Evolutionary conservation across 2,329 filamentous ascomycete species (phyloP).

Genomic region (Hysterium pulicare): DNA sequence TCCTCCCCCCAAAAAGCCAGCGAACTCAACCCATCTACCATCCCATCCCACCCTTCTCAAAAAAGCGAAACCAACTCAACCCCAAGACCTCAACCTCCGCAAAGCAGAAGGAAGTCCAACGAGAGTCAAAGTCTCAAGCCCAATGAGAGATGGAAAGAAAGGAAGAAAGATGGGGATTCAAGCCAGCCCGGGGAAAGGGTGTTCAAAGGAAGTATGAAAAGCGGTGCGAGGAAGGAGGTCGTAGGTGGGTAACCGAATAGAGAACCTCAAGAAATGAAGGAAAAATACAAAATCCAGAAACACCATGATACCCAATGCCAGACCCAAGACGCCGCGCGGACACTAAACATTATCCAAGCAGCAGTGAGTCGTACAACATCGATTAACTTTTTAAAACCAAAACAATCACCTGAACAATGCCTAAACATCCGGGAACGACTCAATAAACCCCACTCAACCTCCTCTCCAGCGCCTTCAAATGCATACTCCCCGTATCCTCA

Average conservation of each 20-base stretch:
- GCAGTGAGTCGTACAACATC: neutral
- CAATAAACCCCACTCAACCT: constrained; percentile 2
- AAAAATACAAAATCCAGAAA: neutral
- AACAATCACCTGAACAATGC: neutral
- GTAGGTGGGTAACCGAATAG: neutral
- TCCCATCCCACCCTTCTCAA: constrained; percentile 1
- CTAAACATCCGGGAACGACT: neutral
- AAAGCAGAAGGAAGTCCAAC: neutral
- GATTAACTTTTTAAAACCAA: neutral
- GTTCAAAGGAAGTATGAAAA: neutral
- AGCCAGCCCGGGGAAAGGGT: neutral
- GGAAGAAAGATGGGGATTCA: neutral
- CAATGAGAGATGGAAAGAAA: constrained; percentile 2
- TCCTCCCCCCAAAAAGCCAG: neutral
- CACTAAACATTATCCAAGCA: neutral
- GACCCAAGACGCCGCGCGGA: neutral
- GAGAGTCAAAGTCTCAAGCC: constrained; percentile 18
- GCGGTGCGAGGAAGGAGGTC: neutral
- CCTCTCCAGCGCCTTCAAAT: constrained; percentile 1
- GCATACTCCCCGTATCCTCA: constrained; percentile 21
- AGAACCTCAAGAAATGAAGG: constrained; percentile 2
- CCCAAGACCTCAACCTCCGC: constrained; percentile 1
- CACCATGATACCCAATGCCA: no score
- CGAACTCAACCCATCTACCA: neutral
- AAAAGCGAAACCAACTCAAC: constrained; percentile 7